These are phyloP conservation scores for Arctium lappa DNA, from an alignment of 129 eudicot species.

Conservation along the genomic window DNA sequence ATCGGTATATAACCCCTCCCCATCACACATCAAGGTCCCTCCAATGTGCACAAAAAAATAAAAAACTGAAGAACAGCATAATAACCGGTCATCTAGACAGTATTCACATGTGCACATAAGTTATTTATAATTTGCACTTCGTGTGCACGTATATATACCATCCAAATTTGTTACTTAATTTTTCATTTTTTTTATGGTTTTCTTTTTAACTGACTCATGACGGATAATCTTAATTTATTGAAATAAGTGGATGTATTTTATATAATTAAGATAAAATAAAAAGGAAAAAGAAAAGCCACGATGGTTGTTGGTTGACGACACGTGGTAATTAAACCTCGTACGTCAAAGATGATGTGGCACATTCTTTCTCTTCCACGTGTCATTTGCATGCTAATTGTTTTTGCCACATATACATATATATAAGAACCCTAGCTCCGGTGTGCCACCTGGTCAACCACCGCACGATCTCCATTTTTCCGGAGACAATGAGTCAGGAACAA, in stretches of 20 bases:
- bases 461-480: not conserved
- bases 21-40: slow-evolving; percentile 46
- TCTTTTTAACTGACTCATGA: too few relatives aligned
- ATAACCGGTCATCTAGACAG: too few relatives aligned
- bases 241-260: too few relatives aligned
- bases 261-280: not conserved
- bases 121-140: too few relatives aligned
- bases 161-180: too few relatives aligned
- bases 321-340: not conserved
- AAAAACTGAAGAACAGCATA: too few relatives aligned
- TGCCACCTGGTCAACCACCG: not conserved
- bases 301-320: not conserved
- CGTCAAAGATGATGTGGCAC: not conserved
- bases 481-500: slow-evolving; percentile 18
- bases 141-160: too few relatives aligned
- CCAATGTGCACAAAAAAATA: slow-evolving; percentile 20
- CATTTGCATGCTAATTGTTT: not conserved
- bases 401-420: not conserved
- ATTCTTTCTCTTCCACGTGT: not conserved
- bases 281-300: not conserved
- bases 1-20: slow-evolving; percentile 76
- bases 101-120: too few relatives aligned
- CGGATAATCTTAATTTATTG: too few relatives aligned
- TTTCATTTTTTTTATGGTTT: too few relatives aligned
- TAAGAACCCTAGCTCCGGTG: not conserved